Evolutionary conservation across 257 asterid genomes (phyloP).

Genomic region (Linaria vulgaris): DNA sequence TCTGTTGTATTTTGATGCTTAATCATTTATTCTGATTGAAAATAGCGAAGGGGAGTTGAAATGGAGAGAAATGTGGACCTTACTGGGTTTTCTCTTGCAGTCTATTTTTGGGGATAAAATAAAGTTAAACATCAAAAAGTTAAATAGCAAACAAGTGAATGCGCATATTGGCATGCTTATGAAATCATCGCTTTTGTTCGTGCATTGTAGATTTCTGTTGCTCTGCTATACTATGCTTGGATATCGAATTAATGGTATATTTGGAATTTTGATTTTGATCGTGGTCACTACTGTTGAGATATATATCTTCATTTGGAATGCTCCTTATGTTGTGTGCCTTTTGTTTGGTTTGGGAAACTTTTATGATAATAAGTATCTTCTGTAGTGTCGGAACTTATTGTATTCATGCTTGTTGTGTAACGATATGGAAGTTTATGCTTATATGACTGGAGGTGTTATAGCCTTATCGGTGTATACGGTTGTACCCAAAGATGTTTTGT

Average conservation of each 20-base stretch:
- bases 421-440: neutral
- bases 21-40: conserved; percentile 8
- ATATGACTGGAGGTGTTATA: too few species aligned
- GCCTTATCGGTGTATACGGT: too few species aligned
- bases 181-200: neutral
- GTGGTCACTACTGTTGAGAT: neutral
- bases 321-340: neutral
- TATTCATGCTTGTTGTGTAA: neutral
- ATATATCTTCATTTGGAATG: neutral
- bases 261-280: neutral
- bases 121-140: too few species aligned
- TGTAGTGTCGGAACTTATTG: neutral
- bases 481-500: too few species aligned
- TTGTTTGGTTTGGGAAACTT: neutral
- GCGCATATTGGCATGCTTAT: neutral
- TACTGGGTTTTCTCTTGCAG: conserved; percentile 2
- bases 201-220: neutral
- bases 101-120: neutral
- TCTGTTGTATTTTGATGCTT: conserved; percentile 24
- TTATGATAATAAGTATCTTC: neutral
- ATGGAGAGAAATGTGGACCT: neutral
- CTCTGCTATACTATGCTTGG: neutral
- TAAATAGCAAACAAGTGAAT: neutral
- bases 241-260: too few species aligned
- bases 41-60: conserved; percentile 8